Conservation (phyloP, 352 stramenopile genomes). For the Pythium monospermum region DNA sequence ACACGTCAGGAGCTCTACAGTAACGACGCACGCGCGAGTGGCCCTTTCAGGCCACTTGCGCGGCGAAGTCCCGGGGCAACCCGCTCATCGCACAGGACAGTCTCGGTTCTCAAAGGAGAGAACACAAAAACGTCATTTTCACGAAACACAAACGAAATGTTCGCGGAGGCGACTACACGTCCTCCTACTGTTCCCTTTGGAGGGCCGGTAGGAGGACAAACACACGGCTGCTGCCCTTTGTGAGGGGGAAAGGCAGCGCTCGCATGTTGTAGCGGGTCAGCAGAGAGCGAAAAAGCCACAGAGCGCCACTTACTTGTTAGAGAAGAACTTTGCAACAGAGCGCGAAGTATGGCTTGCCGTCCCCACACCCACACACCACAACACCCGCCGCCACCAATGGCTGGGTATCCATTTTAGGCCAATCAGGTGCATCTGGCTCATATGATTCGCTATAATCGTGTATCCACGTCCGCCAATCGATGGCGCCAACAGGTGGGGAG, state of each 20-base stretch:
- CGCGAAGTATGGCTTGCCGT: not conserved
- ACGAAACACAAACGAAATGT: constrained; percentile 18
- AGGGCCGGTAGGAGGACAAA: not conserved
- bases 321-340: constrained; percentile 86
- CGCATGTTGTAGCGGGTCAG: constrained; percentile 9
- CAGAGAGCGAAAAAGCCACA: constrained; percentile 19
- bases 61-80: constrained; percentile 23
- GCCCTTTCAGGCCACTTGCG: too few relatives aligned
- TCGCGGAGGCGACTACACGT: constrained; percentile 21
- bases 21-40: too few relatives aligned
- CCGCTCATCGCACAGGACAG: constrained; percentile 77
- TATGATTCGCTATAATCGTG: constrained; percentile 9
- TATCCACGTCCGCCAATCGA: constrained; percentile 13
- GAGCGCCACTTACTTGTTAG: constrained; percentile 70
- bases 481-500: constrained; percentile 1
- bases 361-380: not conserved
- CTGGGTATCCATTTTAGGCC: constrained; percentile 7
- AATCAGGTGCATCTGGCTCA: constrained; percentile 7
- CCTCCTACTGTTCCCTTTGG: not conserved
- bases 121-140: constrained; percentile 68
- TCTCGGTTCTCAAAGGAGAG: constrained; percentile 84
- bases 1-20: constrained; percentile 34
- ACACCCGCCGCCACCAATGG: constrained; percentile 15
- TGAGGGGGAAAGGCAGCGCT: too few relatives aligned
- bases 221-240: too few relatives aligned